phyloP scores from a whole-genome alignment of 2,329 filamentous ascomycete genomes.

The Aspergillus versicolor region DNA sequence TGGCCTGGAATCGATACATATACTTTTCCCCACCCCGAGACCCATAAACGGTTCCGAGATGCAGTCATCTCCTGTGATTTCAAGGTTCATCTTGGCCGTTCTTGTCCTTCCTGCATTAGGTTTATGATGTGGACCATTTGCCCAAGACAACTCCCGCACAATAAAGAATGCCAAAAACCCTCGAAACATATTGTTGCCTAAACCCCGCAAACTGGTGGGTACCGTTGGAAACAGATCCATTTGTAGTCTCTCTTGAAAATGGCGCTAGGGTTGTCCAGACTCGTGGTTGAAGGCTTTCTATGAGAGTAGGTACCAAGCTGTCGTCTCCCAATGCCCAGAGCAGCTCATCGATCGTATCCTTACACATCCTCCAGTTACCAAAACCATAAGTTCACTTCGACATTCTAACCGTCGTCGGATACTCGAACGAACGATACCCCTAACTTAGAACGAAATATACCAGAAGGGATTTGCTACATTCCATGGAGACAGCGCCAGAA shows the following conservation, averaged over 20 bases:
- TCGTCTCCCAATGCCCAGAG: too few relatives aligned
- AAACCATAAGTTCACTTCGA: too few relatives aligned
- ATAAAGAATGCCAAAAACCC: neutral
- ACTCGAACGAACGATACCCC: too few relatives aligned
- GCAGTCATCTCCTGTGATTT: neutral
- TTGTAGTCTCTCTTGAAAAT: neutral
- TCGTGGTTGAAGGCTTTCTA: neutral
- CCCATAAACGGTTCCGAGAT: neutral
- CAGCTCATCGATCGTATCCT: too few relatives aligned
- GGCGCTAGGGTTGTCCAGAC: neutral
- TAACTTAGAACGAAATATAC: too few relatives aligned
- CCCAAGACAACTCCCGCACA: neutral
- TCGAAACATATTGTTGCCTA: neutral
- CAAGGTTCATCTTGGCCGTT: neutral
- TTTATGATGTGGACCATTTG: neutral
- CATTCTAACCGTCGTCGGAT: too few relatives aligned
- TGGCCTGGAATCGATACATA: neutral
- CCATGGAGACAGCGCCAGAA: neutral
- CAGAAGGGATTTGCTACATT: neutral
- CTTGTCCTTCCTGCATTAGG: neutral
- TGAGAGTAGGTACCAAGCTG: neutral
- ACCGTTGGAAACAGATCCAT: neutral
- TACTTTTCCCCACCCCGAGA: neutral
- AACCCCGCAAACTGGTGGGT: neutral
- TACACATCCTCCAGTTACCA: too few relatives aligned